phyloP scores from a whole-genome alignment of 2,329 filamentous ascomycete species.

The Verticillium isaacii region DNA sequence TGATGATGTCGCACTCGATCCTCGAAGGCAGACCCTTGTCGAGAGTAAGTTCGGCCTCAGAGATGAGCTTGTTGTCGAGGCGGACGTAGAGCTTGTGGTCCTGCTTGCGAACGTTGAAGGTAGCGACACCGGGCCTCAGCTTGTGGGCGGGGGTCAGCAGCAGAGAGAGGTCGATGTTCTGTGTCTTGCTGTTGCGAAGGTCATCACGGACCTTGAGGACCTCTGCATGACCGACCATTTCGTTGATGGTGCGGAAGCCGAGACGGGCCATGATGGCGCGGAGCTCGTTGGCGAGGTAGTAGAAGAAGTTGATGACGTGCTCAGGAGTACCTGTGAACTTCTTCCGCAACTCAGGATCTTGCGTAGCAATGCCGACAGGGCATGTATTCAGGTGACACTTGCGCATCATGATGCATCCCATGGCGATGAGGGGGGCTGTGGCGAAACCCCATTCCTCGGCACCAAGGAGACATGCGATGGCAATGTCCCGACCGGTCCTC shows the following conservation, averaged over 20 bases:
- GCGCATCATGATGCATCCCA: slow-evolving; percentile 95
- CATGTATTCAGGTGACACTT: slow-evolving; percentile 70
- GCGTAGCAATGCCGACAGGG: slow-evolving; percentile 91
- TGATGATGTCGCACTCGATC: slow-evolving; percentile 94
- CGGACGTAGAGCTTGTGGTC: slow-evolving; percentile 91
- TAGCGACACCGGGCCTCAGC: slow-evolving; percentile 87
- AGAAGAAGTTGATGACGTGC: slow-evolving; percentile 98
- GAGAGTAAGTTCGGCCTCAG: slow-evolving; percentile 87
- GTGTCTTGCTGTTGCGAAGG: slow-evolving; percentile 79
- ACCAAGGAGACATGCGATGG: slow-evolving; percentile 89
- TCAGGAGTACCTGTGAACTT: slow-evolving; percentile 93
- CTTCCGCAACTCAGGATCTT: slow-evolving; percentile 88
- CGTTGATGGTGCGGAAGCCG: slow-evolving; percentile 91
- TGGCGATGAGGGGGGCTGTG: slow-evolving; percentile 88
- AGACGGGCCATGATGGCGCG: slow-evolving; percentile 95
- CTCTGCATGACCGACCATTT: slow-evolving; percentile 95
- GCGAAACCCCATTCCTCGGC: slow-evolving; percentile 99
- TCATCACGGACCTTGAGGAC: slow-evolving; percentile 83
- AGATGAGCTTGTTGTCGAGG: slow-evolving; percentile 94
- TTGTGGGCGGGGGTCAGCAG: slow-evolving; percentile 96
- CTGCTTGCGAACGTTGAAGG: slow-evolving; percentile 97
- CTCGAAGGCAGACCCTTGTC: slow-evolving; percentile 91
- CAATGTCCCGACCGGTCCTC: slow-evolving; percentile 86
- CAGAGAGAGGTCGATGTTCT: slow-evolving; percentile 88
- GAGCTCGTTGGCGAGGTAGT: slow-evolving; percentile 94